Base-by-base conservation (phyloP, 148 eudicot species). In the Simmondsia chinensis region DNA sequence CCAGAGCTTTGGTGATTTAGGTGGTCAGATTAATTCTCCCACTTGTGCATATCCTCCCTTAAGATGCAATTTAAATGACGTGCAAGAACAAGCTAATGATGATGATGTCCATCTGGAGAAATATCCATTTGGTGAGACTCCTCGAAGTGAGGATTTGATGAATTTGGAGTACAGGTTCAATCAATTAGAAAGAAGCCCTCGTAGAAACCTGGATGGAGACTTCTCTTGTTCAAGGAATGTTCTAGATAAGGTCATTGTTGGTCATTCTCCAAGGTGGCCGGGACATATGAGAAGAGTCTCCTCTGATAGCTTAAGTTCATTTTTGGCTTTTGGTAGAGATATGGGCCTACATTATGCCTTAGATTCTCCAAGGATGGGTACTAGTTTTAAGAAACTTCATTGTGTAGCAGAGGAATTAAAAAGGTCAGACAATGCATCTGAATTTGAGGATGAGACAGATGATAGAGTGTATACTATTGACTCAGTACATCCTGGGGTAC, bases 401-500 rank as follows among this genome's bases (percentile, higher is more conserved):
- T 59, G 62, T 50, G 54, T 51, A 48, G 60, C 49, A 29, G 76
- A 69, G 42, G 77, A 73, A 36, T 54, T 63, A 55, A 76, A 58
- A 43, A 72, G 79, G 42, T 55, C 71, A 50, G 83, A 91, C 41
- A 40, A 52, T 60, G 61, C 53, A 20, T 79, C 89, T 13, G 94
- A 91, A 40, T 64, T 25, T 56, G 86, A 54, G 37, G 94, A 82
- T 68, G 85, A 85, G 29, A 68, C 68, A 72, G 68, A 59, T 48
- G 97, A 91, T 49, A 74, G 95, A 55, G 77, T 91, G 62, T 91
- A 82, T 55, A 91, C 99, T 7, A 64, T 91, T 43, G 99, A 91
- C 69, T 79, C 95, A 25, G 56, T 85, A 7, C 70, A 91, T 61
- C 66, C 65, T 37, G 77, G 64, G 18, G 50, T 46, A 25, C 21